Percentiles rank a stretch among this genome's conserved stretches.
phyloP scores from a whole-genome alignment of 1,284 basidiomycete genomes.

The Naganishia albida region DNA sequence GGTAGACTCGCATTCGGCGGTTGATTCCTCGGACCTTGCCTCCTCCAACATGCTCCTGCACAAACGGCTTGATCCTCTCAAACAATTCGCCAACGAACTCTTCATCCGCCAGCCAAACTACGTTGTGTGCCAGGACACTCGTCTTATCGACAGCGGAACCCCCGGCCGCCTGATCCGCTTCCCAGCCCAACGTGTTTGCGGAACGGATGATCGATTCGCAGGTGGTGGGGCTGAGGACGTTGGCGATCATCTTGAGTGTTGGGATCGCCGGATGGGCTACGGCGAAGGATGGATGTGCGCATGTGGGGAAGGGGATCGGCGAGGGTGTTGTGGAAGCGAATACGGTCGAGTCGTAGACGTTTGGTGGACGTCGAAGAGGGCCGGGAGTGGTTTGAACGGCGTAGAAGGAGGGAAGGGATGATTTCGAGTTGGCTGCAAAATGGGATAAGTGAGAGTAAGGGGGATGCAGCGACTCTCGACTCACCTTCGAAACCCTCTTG shows the following conservation, averaged over 20 bases:
- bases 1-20: slow-evolving; percentile 59
- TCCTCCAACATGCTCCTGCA: slow-evolving; percentile 52
- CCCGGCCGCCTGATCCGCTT: slow-evolving; percentile 59
- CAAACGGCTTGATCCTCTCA: slow-evolving; percentile 54
- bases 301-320: slow-evolving; percentile 55
- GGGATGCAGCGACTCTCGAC: not conserved
- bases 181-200: slow-evolving; percentile 58
- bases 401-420: slow-evolving; percentile 41
- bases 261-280: slow-evolving; percentile 55
- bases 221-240: slow-evolving; percentile 58
- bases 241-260: slow-evolving; percentile 58
- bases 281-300: slow-evolving; percentile 37
- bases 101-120: slow-evolving; percentile 61
- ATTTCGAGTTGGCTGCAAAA: slow-evolving; percentile 31
- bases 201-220: slow-evolving; percentile 57
- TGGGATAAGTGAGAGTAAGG: not conserved
- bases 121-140: slow-evolving; percentile 59
- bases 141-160: slow-evolving; percentile 57
- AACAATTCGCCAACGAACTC: slow-evolving; percentile 57
- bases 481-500: slow-evolving; percentile 37
- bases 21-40: slow-evolving; percentile 60
- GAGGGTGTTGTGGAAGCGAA: slow-evolving; percentile 55
- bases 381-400: slow-evolving; percentile 52
- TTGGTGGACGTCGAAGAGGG: slow-evolving; percentile 57
- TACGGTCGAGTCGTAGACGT: slow-evolving; percentile 59